Percentiles rank a stretch among this genome's conserved stretches.
Evolutionary conservation across 2,329 filamentous ascomycete genomes (phyloP).

Genomic region (Exserohilum turcica): DNA sequence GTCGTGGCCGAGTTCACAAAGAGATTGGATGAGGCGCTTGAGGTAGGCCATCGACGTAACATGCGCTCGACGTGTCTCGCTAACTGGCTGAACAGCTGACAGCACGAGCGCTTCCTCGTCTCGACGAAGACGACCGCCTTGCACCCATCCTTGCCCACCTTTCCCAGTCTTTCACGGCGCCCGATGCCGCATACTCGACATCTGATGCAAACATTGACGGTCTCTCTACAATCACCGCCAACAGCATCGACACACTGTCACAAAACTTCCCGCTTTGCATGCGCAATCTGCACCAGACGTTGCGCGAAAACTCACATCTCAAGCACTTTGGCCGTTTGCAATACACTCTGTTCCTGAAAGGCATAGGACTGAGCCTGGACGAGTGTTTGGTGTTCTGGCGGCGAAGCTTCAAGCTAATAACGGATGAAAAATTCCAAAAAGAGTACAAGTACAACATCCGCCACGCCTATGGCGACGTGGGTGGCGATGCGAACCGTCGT

Average conservation of each 20-base stretch:
- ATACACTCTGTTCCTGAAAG: constrained; percentile 96
- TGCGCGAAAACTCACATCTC: constrained; percentile 86
- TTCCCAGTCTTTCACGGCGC: constrained; percentile 94
- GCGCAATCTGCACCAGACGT: constrained; percentile 83
- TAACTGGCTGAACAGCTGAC: constrained; percentile 65
- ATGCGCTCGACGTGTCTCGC: neutral
- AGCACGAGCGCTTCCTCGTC: constrained; percentile 83
- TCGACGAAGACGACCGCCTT: constrained; percentile 95
- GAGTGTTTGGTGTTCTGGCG: constrained; percentile 94
- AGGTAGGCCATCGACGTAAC: constrained; percentile 60
- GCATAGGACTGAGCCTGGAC: constrained; percentile 88
- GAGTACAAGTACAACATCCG: constrained; percentile 97
- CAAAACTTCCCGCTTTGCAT: constrained; percentile 91
- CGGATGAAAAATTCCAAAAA: constrained; percentile 95
- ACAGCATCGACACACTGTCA: constrained; percentile 75
- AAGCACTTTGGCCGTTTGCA: constrained; percentile 94
- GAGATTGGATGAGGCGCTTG: constrained; percentile 78
- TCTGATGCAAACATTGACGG: constrained; percentile 75
- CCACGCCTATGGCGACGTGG: constrained; percentile 94
- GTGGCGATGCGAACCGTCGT: constrained; percentile 85
- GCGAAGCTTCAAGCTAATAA: constrained; percentile 79
- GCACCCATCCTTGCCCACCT: constrained; percentile 76
- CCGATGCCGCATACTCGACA: constrained; percentile 79
- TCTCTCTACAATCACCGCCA: constrained; percentile 64
- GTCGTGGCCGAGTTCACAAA: constrained; percentile 84